These are phyloP conservation scores for Boletus nobilissimus DNA, from an alignment of 1,284 basidiomycete species.

Conservation along the genomic window DNA sequence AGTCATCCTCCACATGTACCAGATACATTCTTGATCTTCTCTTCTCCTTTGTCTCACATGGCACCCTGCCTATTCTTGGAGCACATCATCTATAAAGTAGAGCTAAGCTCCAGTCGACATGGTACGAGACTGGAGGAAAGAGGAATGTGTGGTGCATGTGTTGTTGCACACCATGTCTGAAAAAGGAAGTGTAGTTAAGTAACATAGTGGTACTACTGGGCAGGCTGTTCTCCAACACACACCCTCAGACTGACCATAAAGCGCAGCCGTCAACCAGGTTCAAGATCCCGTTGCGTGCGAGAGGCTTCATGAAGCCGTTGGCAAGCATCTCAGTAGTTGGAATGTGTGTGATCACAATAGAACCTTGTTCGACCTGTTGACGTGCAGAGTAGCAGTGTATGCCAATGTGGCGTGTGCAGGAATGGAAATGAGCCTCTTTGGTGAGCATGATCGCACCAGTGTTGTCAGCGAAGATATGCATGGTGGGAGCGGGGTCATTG, in stretches of 20 bases:
- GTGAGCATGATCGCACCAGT: not conserved
- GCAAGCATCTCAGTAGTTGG: not conserved
- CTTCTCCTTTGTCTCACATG: too few species aligned
- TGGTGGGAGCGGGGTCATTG: not conserved
- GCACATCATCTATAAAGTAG: too few species aligned
- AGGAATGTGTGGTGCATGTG: not conserved
- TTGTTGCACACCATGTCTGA: too few species aligned
- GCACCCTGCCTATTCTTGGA: too few species aligned
- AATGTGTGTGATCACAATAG: not conserved
- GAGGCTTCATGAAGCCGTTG: not conserved
- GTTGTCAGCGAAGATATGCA: not conserved
- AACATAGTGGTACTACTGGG: too few species aligned
- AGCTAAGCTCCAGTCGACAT: not conserved
- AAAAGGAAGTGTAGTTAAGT: too few species aligned
- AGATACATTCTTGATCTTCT: too few species aligned
- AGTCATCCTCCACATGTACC: too few species aligned
- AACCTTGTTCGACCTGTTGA: not conserved
- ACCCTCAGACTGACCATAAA: not conserved
- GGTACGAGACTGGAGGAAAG: not conserved
- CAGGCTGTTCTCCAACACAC: not conserved
- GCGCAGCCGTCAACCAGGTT: not conserved
- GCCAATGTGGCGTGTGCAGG: not conserved
- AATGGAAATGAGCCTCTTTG: not conserved
- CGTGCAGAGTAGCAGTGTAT: not conserved
- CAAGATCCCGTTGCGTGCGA: not conserved